Base-by-base conservation (phyloP, 2,329 filamentous ascomycete species). In the Xylariomycetidae sp. region DNA sequence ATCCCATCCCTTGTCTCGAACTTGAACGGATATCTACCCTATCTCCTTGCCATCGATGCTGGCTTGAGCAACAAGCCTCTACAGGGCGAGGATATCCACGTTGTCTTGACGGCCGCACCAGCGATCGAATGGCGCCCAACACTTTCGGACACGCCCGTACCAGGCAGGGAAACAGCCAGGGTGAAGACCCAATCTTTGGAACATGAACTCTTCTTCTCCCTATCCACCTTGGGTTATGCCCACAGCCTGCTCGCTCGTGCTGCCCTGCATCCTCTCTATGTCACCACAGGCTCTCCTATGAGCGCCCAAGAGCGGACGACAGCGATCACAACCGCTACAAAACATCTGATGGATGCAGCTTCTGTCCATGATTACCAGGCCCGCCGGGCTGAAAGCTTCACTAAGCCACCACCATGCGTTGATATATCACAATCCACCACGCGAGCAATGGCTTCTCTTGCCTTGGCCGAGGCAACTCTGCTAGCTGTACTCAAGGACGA, bases 401-500 rank as follows among this genome's bases (percentile, higher is more conserved):
- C 55, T 28, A 50, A 53, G 5, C 47, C 55, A 17, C 57, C 66
- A 5, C 68, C 74, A 1, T 72, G 67, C 46, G 56, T 65, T 3
- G 75, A 81, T 49, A 65, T 80, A 14, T 53, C 68, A 2, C 67
- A 73, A 6, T 52, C 70, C 2, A 70, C 67, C 6, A 63, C 72
- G 12, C 66, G 70, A 32, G 75, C 70, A 1, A 69, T 85, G 35
- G 65, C 75, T 4, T 73, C 71, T 9, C 68, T 95, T 3, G 79
- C 86, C 1, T 69, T 92, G 19, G 87, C 89, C 2, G 90, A 95
- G 60, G 89, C 89, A 0, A 95, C 89, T 0, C 71, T 96, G 2
- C 74, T 95, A 1, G 87, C 87, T 1, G 87, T 96, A 1, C 59
- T 94, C 31, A 96, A 96, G 49, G 90, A 96, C 54, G 92, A 98